These are phyloP conservation scores for Chaetoceros muelleri DNA, from an alignment of 108 stramenopile species.

Conservation along the genomic window DNA sequence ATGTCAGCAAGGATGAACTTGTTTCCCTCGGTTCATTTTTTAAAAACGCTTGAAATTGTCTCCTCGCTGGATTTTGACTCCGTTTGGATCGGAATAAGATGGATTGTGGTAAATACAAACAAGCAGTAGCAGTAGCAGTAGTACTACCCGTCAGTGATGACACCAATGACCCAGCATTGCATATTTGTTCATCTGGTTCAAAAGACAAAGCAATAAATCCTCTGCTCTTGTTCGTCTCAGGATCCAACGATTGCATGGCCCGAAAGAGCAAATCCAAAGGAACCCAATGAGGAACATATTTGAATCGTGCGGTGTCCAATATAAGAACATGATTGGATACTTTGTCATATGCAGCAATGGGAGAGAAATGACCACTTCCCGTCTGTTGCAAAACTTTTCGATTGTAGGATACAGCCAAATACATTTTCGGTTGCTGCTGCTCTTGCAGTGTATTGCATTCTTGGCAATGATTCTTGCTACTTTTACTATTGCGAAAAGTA, in stretches of 20 bases:
- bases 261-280: slow-evolving; percentile 38
- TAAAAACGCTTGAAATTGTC: slow-evolving; percentile 17
- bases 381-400: slow-evolving; percentile 64
- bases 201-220: slow-evolving; percentile 70
- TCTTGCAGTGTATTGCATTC: not conserved
- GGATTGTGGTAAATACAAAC: slow-evolving; percentile 30
- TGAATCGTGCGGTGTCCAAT: slow-evolving; percentile 83
- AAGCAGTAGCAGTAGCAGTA: not conserved
- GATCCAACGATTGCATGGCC: slow-evolving; percentile 58
- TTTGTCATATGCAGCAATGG: slow-evolving; percentile 68
- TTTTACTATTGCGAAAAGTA: not conserved
- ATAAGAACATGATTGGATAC: slow-evolving; percentile 52
- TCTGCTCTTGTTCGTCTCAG: slow-evolving; percentile 55
- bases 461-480: not conserved
- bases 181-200: slow-evolving; percentile 1
- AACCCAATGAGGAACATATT: slow-evolving; percentile 76
- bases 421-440: slow-evolving; percentile 9
- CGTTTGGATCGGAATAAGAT: slow-evolving; percentile 51
- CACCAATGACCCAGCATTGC: not conserved
- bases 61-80: slow-evolving; percentile 31
- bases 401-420: slow-evolving; percentile 54
- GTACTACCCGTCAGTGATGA: not conserved
- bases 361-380: slow-evolving; percentile 79
- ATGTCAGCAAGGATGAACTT: slow-evolving; percentile 11
- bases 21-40: not conserved